Percentiles rank a stretch among this genome's conserved stretches.
phyloP scores from a whole-genome alignment of 2,329 filamentous ascomycete species.

The Decorospora gaudefroyi region DNA sequence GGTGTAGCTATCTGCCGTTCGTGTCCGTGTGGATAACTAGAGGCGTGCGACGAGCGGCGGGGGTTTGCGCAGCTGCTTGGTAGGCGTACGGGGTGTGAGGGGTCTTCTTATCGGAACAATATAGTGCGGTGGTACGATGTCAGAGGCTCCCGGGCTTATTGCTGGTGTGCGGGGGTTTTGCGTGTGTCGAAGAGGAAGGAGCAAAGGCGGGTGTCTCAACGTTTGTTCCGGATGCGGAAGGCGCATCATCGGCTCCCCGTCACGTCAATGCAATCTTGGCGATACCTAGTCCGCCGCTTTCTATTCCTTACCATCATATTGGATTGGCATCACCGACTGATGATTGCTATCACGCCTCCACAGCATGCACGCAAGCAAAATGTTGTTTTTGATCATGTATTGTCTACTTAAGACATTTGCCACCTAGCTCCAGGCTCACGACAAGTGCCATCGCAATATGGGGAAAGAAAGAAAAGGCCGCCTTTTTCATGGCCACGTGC shows the following conservation, averaged over 20 bases:
- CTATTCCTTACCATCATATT: background rate
- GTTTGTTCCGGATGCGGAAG: conserved; percentile 15
- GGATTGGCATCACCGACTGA: no score
- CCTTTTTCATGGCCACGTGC: conserved; percentile 6
- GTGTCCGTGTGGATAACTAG: background rate
- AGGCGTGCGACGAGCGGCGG: background rate
- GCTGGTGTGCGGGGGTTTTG: background rate
- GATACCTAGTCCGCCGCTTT: no score
- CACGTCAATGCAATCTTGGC: conserved; percentile 3
- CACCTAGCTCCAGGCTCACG: conserved; percentile 20
- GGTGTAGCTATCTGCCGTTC: conserved; percentile 1
- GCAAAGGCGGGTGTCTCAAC: conserved; percentile 13
- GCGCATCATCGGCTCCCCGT: conserved; percentile 16
- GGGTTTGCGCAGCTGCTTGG: no score
- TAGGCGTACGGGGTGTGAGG: no score
- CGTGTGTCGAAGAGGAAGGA: conserved; percentile 7
- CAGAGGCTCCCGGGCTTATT: background rate
- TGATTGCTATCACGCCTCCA: background rate
- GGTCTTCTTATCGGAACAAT: conserved; percentile 5
- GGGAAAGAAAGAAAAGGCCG: conserved; percentile 3
- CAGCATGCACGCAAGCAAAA: background rate
- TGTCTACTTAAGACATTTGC: conserved; percentile 7
- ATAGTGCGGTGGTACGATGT: background rate
- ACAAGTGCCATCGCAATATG: conserved; percentile 10
- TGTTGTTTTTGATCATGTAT: conserved; percentile 1